Conservation (phyloP, 352 stramenopile genomes). For the Phytophthora cactorum region DNA sequence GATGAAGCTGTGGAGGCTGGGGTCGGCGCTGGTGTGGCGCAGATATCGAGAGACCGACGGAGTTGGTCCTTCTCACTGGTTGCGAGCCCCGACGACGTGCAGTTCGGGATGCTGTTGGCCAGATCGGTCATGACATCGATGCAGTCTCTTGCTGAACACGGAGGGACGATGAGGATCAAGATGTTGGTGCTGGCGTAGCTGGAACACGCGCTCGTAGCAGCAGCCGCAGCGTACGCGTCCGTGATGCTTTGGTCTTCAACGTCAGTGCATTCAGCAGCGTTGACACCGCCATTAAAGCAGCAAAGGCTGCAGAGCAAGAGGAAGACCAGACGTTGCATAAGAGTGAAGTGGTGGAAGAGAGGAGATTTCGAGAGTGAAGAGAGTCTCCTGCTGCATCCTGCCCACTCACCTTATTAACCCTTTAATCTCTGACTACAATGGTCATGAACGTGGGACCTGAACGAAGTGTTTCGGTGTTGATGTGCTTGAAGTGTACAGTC, state of each 20-base stretch:
- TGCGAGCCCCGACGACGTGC: constrained; percentile 15
- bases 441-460: constrained; percentile 2
- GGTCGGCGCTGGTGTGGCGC: constrained; percentile 20
- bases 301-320: neutral
- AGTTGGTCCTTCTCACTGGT: constrained; percentile 14
- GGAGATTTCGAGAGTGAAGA: neutral
- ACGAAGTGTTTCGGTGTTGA: neutral
- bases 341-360: neutral
- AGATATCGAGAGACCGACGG: constrained; percentile 22
- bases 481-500: constrained; percentile 1
- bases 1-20: constrained; percentile 21
- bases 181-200: constrained; percentile 21
- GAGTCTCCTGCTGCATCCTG: neutral
- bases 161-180: constrained; percentile 27
- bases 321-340: neutral
- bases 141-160: constrained; percentile 29
- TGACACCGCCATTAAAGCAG: neutral
- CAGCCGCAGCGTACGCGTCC: constrained; percentile 13
- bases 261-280: constrained; percentile 22
- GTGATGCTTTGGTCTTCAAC: constrained; percentile 15
- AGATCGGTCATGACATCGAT: constrained; percentile 17
- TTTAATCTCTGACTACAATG: neutral
- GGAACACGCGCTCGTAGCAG: constrained; percentile 15
- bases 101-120: constrained; percentile 26
- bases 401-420: neutral